These are phyloP conservation scores for Monosporascus sp. DNA, from an alignment of 2,329 filamentous ascomycete species.

Conservation along the genomic window DNA sequence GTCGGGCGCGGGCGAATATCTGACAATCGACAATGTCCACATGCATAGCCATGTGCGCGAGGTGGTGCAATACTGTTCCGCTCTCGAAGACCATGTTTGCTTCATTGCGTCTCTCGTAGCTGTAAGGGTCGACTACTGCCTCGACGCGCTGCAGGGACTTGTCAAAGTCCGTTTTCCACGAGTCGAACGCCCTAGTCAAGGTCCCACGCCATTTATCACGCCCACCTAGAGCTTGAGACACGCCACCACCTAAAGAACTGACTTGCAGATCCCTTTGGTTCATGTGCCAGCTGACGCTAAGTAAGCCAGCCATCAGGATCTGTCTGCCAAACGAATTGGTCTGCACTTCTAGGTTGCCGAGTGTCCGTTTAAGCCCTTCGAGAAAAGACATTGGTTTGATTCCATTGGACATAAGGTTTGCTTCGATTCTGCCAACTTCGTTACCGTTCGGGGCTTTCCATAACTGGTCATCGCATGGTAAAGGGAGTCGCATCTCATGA, in stretches of 20 bases:
- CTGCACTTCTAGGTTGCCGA: slow-evolving; percentile 77
- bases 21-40: slow-evolving; percentile 97
- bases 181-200: slow-evolving; percentile 82
- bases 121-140: slow-evolving; percentile 46
- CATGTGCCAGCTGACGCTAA: slow-evolving; percentile 97
- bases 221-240: slow-evolving; percentile 73
- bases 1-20: slow-evolving; percentile 83
- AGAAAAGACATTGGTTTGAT: slow-evolving; percentile 83
- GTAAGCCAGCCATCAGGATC: slow-evolving; percentile 86
- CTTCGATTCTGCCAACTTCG: slow-evolving; percentile 80
- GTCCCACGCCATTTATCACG: slow-evolving; percentile 87
- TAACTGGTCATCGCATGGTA: slow-evolving; percentile 87
- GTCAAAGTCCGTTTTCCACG: slow-evolving; percentile 91
- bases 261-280: slow-evolving; percentile 93
- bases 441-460: slow-evolving; percentile 87
- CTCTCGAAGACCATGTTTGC: slow-evolving; percentile 71
- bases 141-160: slow-evolving; percentile 64
- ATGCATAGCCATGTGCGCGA: slow-evolving; percentile 97
- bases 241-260: slow-evolving; percentile 68
- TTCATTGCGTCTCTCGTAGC: slow-evolving; percentile 58
- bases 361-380: slow-evolving; percentile 82
- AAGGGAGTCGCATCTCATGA: slow-evolving; percentile 84
- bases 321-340: slow-evolving; percentile 93
- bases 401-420: slow-evolving; percentile 72
- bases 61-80: slow-evolving; percentile 81